These are phyloP conservation scores for Knoxdaviesia proteae DNA, from an alignment of 2,329 filamentous ascomycete genomes.

Conservation along the genomic window DNA sequence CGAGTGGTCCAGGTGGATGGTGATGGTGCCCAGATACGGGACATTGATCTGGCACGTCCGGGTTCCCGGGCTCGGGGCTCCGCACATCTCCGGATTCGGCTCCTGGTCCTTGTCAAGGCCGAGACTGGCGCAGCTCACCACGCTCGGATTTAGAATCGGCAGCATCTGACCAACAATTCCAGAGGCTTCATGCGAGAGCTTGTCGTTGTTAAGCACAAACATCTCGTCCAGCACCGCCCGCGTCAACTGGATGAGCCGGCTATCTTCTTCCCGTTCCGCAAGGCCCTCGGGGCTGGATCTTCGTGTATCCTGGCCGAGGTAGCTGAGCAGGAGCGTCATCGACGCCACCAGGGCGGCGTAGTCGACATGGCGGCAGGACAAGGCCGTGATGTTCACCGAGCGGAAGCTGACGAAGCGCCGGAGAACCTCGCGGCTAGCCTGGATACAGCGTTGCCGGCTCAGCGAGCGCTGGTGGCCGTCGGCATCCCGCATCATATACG, in stretches of 20 bases:
- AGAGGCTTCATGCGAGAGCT: constrained; percentile 19
- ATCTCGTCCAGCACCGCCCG: constrained; percentile 18
- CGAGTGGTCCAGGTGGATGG: constrained; percentile 10
- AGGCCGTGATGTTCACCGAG: constrained; percentile 14
- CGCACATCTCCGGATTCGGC: constrained; percentile 1
- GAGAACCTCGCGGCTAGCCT: constrained; percentile 29
- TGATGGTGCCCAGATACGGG: constrained; percentile 25
- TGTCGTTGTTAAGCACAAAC: constrained; percentile 17
- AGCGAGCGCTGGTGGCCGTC: constrained; percentile 20
- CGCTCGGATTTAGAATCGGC: constrained; percentile 16
- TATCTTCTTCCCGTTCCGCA: constrained; percentile 14
- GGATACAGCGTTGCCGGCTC: constrained; percentile 23
- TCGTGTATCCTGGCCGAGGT: constrained; percentile 17
- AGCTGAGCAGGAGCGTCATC: constrained; percentile 27
- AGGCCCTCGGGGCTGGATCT: background rate
- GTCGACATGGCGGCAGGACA: constrained; percentile 26
- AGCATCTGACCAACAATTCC: constrained; percentile 21
- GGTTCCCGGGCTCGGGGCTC: constrained; percentile 2
- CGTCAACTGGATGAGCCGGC: constrained; percentile 15
- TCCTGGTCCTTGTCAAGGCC: too few relatives aligned
- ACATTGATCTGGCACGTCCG: constrained; percentile 18
- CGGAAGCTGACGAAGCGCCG: constrained; percentile 26
- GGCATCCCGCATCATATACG: constrained; percentile 26
- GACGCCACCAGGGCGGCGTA: constrained; percentile 29
- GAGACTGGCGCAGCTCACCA: background rate